Percentiles rank a stretch among this genome's conserved stretches.
These are phyloP conservation scores for Graphium sp. DNA, from an alignment of 2,329 filamentous ascomycete species.

Conservation along the genomic window DNA sequence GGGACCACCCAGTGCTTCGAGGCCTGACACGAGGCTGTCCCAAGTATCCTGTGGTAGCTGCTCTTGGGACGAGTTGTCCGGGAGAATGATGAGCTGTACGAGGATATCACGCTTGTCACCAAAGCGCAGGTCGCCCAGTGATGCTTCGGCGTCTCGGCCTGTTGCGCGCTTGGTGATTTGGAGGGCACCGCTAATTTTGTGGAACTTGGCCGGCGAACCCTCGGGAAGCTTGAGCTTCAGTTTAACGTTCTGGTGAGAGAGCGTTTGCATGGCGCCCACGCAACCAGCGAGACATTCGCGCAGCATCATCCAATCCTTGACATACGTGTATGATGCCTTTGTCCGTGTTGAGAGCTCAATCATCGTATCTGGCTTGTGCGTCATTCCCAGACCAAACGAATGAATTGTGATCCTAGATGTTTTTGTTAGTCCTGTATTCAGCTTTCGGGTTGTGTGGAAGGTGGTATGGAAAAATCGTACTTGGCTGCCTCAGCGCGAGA, in stretches of 20 bases:
- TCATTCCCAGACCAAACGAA: constrained; percentile 90
- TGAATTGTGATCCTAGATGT: constrained; percentile 67
- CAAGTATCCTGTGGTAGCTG: constrained; percentile 83
- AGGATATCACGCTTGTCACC: constrained; percentile 90
- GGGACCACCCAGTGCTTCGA: constrained; percentile 82
- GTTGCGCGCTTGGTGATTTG: constrained; percentile 94
- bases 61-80: constrained; percentile 70
- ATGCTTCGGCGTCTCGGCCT: constrained; percentile 83
- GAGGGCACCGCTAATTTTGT: constrained; percentile 92
- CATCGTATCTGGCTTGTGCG: constrained; percentile 97
- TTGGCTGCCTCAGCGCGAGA: constrained; percentile 94
- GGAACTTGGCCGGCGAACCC: constrained; percentile 92
- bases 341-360: constrained; percentile 91
- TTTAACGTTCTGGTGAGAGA: constrained; percentile 97
- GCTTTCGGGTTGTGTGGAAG: too few relatives aligned
- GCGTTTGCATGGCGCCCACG: constrained; percentile 76
- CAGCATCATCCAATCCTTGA: constrained; percentile 99
- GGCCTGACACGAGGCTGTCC: constrained; percentile 90
- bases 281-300: constrained; percentile 91
- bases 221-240: constrained; percentile 87
- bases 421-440: constrained; percentile 9
- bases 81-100: constrained; percentile 82
- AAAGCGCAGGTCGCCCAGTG: constrained; percentile 80
- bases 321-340: constrained; percentile 93
- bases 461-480: constrained; percentile 43